Conservation (phyloP, 176 grass and related monocot species). For the Aegilops tauschii region DNA sequence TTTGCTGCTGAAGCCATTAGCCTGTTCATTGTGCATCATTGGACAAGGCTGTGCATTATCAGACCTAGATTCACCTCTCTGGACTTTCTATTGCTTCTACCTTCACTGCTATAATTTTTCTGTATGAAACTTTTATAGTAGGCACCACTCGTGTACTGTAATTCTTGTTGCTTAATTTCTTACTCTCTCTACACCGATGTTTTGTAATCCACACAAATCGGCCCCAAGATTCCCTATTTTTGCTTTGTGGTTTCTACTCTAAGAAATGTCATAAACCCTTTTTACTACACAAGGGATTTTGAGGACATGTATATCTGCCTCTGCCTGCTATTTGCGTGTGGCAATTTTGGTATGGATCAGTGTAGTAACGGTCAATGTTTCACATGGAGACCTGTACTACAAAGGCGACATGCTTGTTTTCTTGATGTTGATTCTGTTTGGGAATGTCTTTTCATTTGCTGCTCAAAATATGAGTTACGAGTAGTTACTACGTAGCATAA, state of each 20-base stretch:
- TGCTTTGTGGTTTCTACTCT: neutral
- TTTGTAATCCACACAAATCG: neutral
- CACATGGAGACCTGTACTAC: too few relatives aligned
- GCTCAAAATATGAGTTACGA: neutral
- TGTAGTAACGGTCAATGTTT: neutral
- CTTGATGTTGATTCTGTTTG: neutral
- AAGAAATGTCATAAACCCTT: neutral
- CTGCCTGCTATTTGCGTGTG: neutral
- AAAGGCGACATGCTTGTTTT: neutral
- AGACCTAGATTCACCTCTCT: neutral
- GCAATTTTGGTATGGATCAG: neutral
- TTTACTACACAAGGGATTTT: neutral
- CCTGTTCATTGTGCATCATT: neutral
- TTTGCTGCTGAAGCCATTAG: neutral
- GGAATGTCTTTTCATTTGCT: neutral
- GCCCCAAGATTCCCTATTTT: neutral
- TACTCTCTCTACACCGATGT: neutral
- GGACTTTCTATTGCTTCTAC: neutral
- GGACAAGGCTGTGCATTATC: neutral
- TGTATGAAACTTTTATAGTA: neutral
- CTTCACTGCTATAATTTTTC: neutral
- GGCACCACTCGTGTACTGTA: neutral
- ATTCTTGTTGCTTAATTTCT: neutral
- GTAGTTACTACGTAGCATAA: neutral
- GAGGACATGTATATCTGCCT: neutral